A percentile compares a stretch with the other conserved stretches of the same genome.
These are phyloP conservation scores for Phaeophleospora eucalypticola DNA, from an alignment of 2,329 filamentous ascomycete species.

Conservation along the genomic window DNA sequence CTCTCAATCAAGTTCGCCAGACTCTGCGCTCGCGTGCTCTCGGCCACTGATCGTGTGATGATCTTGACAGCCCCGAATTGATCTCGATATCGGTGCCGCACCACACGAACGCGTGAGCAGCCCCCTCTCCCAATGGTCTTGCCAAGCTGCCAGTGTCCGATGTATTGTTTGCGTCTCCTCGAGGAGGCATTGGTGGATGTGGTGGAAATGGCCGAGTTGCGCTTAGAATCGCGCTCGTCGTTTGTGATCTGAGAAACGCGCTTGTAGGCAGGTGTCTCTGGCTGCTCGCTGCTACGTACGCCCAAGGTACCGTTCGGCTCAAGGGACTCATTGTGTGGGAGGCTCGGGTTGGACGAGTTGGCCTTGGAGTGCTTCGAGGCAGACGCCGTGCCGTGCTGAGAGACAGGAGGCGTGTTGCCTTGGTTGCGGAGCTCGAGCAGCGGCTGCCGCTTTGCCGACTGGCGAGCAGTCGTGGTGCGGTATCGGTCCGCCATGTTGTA, in stretches of 20 bases:
- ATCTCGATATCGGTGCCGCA: constrained; percentile 70
- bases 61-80: constrained; percentile 93
- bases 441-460: constrained; percentile 26
- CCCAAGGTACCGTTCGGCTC: constrained; percentile 42
- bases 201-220: constrained; percentile 52
- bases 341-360: constrained; percentile 17
- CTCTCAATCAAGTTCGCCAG: constrained; percentile 76
- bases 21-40: constrained; percentile 79
- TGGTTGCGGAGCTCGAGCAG: constrained; percentile 28
- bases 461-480: constrained; percentile 19
- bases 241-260: constrained; percentile 49
- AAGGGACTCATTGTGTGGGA: constrained; percentile 45
- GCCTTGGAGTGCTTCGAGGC: constrained; percentile 16
- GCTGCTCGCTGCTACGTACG: constrained; percentile 34
- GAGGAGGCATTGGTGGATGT: constrained; percentile 51
- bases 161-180: constrained; percentile 59
- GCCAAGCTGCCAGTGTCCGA: constrained; percentile 92
- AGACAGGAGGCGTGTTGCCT: constrained; percentile 28
- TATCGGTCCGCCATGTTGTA: constrained; percentile 30
- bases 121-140: constrained; percentile 85
- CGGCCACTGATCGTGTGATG: constrained; percentile 73
- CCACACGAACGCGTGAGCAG: constrained; percentile 80
- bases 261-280: constrained; percentile 45
- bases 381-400: constrained; percentile 10
- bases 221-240: constrained; percentile 47